A percentile compares a stretch with the other conserved stretches of the same genome.
These are phyloP conservation scores for Mucor racemosus DNA, from an alignment of 371 early-diverging fungal genomes.

Conservation along the genomic window DNA sequence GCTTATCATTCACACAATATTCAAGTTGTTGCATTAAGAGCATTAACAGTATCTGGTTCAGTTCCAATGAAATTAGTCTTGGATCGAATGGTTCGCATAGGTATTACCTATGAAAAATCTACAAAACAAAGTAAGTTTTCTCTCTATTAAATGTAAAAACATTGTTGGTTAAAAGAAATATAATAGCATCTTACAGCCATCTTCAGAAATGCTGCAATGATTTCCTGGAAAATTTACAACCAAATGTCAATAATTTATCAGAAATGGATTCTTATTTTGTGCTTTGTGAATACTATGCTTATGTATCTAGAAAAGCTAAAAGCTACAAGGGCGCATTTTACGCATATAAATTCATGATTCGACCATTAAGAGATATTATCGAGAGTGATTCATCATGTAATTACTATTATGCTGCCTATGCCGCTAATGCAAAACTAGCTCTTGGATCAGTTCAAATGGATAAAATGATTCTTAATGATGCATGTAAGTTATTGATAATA, in stretches of 20 bases:
- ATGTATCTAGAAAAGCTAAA: conserved; percentile 40
- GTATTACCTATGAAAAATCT: conserved; percentile 41
- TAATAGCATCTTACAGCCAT: conserved; percentile 13
- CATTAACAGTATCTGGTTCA: conserved; percentile 11
- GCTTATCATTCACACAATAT: conserved; percentile 25
- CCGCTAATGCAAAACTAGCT: conserved; percentile 37
- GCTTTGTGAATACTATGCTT: conserved; percentile 45
- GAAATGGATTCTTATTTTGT: conserved; percentile 44
- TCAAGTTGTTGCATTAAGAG: conserved; percentile 27
- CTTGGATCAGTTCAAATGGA: conserved; percentile 40
- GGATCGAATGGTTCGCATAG: conserved; percentile 39
- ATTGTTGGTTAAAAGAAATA: neutral
- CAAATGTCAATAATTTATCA: conserved; percentile 18
- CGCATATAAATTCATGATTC: conserved; percentile 39
- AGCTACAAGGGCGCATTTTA: conserved; percentile 32
- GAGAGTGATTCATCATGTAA: conserved; percentile 5
- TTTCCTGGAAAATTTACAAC: conserved; percentile 22
- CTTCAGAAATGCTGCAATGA: conserved; percentile 33
- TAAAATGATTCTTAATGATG: conserved; percentile 23
- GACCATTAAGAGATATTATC: conserved; percentile 24
- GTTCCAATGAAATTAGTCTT: conserved; percentile 22
- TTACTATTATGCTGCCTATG: conserved; percentile 42
- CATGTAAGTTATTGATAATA: conserved; percentile 22
- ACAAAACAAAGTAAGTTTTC: conserved; percentile 23
- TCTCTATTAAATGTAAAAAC: neutral